These are phyloP conservation scores for Tuctoria greenei DNA, from an alignment of 176 grass and related monocot genomes.

Conservation along the genomic window DNA sequence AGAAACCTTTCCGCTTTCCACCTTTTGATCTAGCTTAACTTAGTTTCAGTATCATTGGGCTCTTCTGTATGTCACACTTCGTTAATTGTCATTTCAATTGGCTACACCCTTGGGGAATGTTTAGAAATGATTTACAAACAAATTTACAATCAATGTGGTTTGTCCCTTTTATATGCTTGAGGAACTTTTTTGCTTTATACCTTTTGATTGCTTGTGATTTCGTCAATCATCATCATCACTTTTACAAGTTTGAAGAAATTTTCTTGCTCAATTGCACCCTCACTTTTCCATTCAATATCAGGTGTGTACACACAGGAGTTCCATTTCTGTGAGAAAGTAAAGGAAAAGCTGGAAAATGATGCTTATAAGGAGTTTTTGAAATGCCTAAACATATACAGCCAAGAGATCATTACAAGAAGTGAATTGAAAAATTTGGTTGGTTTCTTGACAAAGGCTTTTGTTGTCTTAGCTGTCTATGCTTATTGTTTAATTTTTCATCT, in stretches of 20 bases:
- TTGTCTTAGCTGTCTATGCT: not conserved
- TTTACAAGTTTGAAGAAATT: constrained; percentile 4
- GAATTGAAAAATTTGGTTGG: constrained; percentile 97
- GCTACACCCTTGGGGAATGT: not conserved
- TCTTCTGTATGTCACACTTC: not conserved
- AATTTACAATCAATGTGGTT: not conserved
- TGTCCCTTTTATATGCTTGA: not conserved
- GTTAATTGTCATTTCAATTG: not conserved
- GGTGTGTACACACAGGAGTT: constrained; percentile 88
- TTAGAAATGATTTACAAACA: constrained; percentile 5
- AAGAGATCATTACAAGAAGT: constrained; percentile 90
- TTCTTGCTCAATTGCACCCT: constrained; percentile 3
- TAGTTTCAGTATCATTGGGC: not conserved
- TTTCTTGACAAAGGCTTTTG: too few relatives aligned
- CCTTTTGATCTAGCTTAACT: not conserved
- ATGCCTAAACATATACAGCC: constrained; percentile 98
- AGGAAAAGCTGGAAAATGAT: constrained; percentile 91
- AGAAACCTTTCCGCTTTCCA: not conserved
- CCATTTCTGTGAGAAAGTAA: constrained; percentile 89
- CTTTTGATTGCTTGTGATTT: constrained; percentile 16
- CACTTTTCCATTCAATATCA: constrained; percentile 42
- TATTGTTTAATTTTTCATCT: not conserved
- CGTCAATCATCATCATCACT: not conserved
- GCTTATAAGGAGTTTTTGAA: constrained; percentile 98
- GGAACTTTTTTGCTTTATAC: constrained; percentile 9